Conservation (phyloP, 805 yeast genomes). For the Metschnikowia orientalis region DNA sequence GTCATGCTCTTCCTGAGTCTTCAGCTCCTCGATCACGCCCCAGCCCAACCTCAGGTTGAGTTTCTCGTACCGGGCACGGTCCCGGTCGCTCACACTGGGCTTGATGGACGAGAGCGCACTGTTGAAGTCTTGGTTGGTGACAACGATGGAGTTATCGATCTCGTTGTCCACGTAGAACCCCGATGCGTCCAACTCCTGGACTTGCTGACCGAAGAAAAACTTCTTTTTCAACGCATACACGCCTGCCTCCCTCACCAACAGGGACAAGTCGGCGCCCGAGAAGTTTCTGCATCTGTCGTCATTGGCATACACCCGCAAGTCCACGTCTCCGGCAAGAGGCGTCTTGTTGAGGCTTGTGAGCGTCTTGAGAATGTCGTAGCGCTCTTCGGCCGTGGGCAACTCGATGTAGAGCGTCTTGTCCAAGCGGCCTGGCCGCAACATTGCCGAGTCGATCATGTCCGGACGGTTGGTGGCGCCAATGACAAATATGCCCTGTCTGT, state of each 20-base stretch:
- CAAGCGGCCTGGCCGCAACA: conserved; percentile 94
- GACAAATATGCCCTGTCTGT: conserved; percentile 87
- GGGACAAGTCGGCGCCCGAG: conserved; percentile 94
- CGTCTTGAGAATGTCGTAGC: conserved; percentile 77
- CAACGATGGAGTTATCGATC: conserved; percentile 41
- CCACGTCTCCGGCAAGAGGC: conserved; percentile 63
- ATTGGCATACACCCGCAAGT: conserved; percentile 56
- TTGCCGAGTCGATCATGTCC: conserved; percentile 97
- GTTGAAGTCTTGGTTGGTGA: conserved; percentile 63
- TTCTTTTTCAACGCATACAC: conserved; percentile 76
- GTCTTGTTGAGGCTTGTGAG: conserved; percentile 68
- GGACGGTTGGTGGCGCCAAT: conserved; percentile 97
- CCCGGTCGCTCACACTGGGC: conserved; percentile 88
- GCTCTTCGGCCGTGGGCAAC: conserved; percentile 73
- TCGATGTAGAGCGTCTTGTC: conserved; percentile 92
- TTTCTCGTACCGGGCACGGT: conserved; percentile 70
- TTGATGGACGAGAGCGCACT: conserved; percentile 69
- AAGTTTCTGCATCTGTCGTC: conserved; percentile 83
- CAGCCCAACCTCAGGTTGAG: conserved; percentile 73
- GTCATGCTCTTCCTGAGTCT: conserved; percentile 12
- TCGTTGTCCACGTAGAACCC: conserved; percentile 33
- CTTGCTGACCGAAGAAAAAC: conserved; percentile 47
- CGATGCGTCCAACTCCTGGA: conserved; percentile 35
- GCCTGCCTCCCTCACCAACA: conserved; percentile 91
- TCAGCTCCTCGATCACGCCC: conserved; percentile 43